phyloP scores from a whole-genome alignment of 352 stramenopile species.

The Sclerospora graminicola region DNA sequence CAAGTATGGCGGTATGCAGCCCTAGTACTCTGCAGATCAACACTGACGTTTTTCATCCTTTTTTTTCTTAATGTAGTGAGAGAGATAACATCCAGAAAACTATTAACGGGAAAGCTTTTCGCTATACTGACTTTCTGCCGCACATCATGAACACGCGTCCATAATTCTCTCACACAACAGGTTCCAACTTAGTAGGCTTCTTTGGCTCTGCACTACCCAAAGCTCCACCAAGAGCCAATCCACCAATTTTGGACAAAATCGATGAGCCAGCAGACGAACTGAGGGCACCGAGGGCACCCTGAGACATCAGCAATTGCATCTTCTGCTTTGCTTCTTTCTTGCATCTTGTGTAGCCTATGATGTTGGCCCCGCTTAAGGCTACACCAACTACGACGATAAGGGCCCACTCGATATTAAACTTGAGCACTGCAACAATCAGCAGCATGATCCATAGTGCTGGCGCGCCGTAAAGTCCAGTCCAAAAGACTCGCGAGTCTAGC shows the following conservation, averaged over 20 bases:
- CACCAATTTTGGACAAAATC: slow-evolving; percentile 68
- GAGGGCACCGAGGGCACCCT: slow-evolving; percentile 58
- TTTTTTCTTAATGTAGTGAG: slow-evolving; percentile 11
- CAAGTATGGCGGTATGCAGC: slow-evolving; percentile 2
- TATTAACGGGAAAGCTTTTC: too few relatives aligned
- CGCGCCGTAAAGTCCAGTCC: slow-evolving; percentile 92
- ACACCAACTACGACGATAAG: slow-evolving; percentile 90
- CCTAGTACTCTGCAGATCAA: neutral
- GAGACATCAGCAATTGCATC: slow-evolving; percentile 76
- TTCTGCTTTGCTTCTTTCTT: slow-evolving; percentile 86
- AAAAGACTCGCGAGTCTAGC: slow-evolving; percentile 90
- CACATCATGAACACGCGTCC: slow-evolving; percentile 1
- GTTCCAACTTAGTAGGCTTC: slow-evolving; percentile 20
- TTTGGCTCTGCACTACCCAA: slow-evolving; percentile 3
- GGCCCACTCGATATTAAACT: slow-evolving; percentile 92
- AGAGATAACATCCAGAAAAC: slow-evolving; percentile 24
- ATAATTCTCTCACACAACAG: slow-evolving; percentile 28
- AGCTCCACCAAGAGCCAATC: slow-evolving; percentile 42
- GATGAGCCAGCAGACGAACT: slow-evolving; percentile 55
- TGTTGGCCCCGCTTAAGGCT: slow-evolving; percentile 90
- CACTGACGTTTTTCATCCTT: slow-evolving; percentile 13
- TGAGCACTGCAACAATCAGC: slow-evolving; percentile 87
- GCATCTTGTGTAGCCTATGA: slow-evolving; percentile 97
- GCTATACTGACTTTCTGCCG: slow-evolving; percentile 4
- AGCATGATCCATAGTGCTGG: slow-evolving; percentile 87